These are phyloP conservation scores for Glycine latifolia DNA, from an alignment of 306 rosid genomes.

Conservation along the genomic window DNA sequence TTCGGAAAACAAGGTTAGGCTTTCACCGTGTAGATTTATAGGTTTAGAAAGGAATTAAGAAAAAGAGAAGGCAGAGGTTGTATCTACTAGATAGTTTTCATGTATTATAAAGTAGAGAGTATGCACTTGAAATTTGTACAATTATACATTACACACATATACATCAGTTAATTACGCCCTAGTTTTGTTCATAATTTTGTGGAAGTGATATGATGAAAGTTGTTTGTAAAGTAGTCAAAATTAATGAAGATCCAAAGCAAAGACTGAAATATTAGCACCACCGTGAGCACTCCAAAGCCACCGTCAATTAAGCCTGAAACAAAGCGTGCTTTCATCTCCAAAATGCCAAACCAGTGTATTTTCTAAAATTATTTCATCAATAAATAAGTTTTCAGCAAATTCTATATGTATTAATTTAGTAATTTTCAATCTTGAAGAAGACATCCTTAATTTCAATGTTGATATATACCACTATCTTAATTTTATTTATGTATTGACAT, in stretches of 20 bases:
- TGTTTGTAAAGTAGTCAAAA: neutral
- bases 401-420: too few relatives aligned
- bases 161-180: neutral
- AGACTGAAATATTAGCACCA: neutral
- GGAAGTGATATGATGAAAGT: neutral
- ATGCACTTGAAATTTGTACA: neutral
- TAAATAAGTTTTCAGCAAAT: too few relatives aligned
- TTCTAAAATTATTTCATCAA: too few relatives aligned
- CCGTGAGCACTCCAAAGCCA: too few relatives aligned
- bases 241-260: neutral
- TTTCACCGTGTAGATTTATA: slow-evolving; percentile 65
- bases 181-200: slow-evolving; percentile 6
- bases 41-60: slow-evolving; percentile 63
- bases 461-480: too few relatives aligned
- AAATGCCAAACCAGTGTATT: too few relatives aligned
- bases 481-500: too few relatives aligned
- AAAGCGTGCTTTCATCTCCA: too few relatives aligned
- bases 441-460: too few relatives aligned
- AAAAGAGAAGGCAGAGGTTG: slow-evolving; percentile 47
- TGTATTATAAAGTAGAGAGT: neutral
- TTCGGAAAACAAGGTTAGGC: slow-evolving; percentile 68
- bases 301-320: too few relatives aligned
- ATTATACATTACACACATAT: neutral
- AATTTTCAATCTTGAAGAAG: too few relatives aligned
- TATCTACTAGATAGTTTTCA: neutral